Percentiles rank a stretch among this genome's conserved stretches.
phyloP scores from a whole-genome alignment of 1,284 basidiomycete genomes.

The Cryptococcus sp. region DNA sequence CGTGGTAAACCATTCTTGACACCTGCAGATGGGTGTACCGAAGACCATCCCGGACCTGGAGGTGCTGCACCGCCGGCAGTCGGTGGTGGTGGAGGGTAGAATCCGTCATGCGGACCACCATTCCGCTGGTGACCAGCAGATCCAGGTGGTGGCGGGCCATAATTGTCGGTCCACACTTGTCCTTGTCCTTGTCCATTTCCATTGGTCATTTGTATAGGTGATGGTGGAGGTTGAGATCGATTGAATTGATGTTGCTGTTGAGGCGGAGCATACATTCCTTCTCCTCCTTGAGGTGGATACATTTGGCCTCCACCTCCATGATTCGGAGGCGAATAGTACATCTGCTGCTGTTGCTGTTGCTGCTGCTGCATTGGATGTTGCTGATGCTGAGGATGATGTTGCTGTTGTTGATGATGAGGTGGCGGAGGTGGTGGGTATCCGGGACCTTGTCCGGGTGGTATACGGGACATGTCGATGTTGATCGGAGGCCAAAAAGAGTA shows the following conservation, averaged over 20 bases:
- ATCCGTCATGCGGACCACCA: neutral
- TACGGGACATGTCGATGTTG: constrained; percentile 13
- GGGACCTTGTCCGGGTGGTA: constrained; percentile 8
- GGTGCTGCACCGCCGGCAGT: neutral
- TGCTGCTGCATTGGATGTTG: neutral
- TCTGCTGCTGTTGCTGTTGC: neutral
- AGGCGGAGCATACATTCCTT: neutral
- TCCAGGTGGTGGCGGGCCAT: neutral
- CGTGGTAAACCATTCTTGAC: neutral
- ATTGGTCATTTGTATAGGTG: neutral
- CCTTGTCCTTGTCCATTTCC: too few species aligned
- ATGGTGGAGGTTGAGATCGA: neutral
- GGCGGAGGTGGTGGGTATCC: neutral
- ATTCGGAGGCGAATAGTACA: neutral
- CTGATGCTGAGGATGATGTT: neutral
- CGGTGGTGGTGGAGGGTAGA: neutral
- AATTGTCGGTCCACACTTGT: neutral
- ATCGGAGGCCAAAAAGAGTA: neutral
- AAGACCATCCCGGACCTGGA: constrained; percentile 9
- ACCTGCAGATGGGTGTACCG: constrained; percentile 6
- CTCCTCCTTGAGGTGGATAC: neutral
- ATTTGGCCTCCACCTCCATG: neutral
- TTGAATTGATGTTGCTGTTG: constrained; percentile 1
- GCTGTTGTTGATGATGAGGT: constrained; percentile 1
- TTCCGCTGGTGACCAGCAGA: neutral